phyloP scores from a whole-genome alignment of 371 early-diverging fungal genomes.

The Mortierella sp. region DNA sequence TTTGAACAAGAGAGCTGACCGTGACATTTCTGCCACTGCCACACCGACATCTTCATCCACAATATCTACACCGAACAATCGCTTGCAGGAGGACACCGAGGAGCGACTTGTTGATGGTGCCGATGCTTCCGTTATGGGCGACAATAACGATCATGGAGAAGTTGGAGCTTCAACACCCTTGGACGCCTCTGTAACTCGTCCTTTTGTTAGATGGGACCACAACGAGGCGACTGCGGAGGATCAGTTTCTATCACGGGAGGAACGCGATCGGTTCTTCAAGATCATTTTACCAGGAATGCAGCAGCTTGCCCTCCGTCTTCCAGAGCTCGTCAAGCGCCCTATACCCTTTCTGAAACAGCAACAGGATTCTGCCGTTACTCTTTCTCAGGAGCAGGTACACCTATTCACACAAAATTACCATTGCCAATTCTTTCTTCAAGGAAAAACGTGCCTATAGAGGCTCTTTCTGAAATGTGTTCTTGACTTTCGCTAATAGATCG shows the following conservation, averaged over 20 bases:
- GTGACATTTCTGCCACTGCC: not conserved
- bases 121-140: not conserved
- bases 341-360: slow-evolving; percentile 53
- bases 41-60: not conserved
- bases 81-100: not conserved
- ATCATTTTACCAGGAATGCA: slow-evolving; percentile 43
- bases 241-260: slow-evolving; percentile 30
- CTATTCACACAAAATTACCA: not conserved
- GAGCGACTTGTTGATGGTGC: not conserved
- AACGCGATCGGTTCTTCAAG: slow-evolving; percentile 37
- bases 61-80: not conserved
- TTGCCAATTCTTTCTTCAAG: not conserved
- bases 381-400: slow-evolving; percentile 55
- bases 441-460: not conserved
- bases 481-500: slow-evolving; percentile 43
- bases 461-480: not conserved
- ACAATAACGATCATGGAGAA: not conserved
- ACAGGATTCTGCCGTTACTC: slow-evolving; percentile 46
- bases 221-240: slow-evolving; percentile 4
- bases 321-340: slow-evolving; percentile 49
- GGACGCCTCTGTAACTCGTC: not conserved
- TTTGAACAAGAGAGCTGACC: slow-evolving; percentile 25
- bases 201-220: not conserved
- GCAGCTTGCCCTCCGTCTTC: slow-evolving; percentile 37
- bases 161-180: not conserved